Evolutionary conservation across 371 early-diverging fungal genomes (phyloP), one percentile per base, ranked within the genome.

Genomic region (Lichtheimia ornata): DNA sequence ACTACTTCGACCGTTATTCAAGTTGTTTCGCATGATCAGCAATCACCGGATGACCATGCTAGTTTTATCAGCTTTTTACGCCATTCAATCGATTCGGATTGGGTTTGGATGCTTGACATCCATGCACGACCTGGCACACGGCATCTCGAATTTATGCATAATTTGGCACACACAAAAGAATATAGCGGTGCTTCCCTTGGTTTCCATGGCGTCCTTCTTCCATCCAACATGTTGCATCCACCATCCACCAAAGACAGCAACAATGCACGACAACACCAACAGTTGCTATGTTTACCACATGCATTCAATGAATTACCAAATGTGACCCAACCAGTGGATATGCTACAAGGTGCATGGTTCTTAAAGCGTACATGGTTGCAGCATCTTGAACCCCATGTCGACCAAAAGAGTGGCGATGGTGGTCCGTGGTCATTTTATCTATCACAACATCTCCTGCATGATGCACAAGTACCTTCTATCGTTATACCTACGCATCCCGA

Each of bases 121-220:
- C 58, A 64, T 5, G 72, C 70, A 15, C 20, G 15, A 69, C 77
- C 53, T 49, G 44, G 24, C 45, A 45, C 43, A 66, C 44, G 51
- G 4, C 43, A 81, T 49, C 63, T 78, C 13, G 74, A 72, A 27
- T 69, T 66, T 1, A 28, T 78, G 2, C 70, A 71, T 41, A 66
- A 77, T 13, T 47, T 78, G 2, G 61, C 66, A n/a, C 75, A 73
- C 27, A 70, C 77, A 4, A 63, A 67, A 2, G 71, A 74, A 41
- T 82, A 82, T 43, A 59, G 67, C 14, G 62, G 66, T 11, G 63
- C 82, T 5, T 28, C 74, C 30, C 69, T 82, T 12, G 82, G 82
- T 42, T 69, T 65, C 7, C 73, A 73, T 35, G 82, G 70, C 5
- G 68, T 70, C 7, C 61, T 82, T 0, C 35, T 82, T 25, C 67